Percentiles rank a stretch among this genome's conserved stretches.
Conservation (phyloP, 169 alveolate genomes). For the Cryptosporidium sp. region DNA sequence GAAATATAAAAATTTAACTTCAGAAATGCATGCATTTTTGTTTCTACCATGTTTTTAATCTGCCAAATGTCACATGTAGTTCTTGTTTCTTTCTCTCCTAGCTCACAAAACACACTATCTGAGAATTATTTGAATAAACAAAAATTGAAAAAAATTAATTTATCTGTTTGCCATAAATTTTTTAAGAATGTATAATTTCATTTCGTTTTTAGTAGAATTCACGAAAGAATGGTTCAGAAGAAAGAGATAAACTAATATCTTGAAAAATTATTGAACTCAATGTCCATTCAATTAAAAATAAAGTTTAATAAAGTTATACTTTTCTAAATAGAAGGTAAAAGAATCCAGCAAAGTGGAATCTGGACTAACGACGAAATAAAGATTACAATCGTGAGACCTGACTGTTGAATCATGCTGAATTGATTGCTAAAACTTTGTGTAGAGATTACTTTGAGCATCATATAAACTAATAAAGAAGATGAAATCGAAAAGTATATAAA, state of each 20-base stretch:
- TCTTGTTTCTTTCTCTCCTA: not conserved
- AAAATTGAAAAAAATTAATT: not conserved
- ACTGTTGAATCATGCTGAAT: constrained; percentile 50
- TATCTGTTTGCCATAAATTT: not conserved
- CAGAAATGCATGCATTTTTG: not conserved
- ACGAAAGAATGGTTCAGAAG: constrained; percentile 46
- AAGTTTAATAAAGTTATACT: not conserved
- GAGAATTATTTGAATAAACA: not conserved
- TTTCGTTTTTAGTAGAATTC: constrained; percentile 29
- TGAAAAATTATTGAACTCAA: not conserved
- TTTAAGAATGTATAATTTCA: constrained; percentile 12
- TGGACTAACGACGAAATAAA: constrained; percentile 28
- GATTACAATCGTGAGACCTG: constrained; percentile 55
- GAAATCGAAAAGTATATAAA: constrained; percentile 55
- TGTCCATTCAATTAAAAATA: not conserved
- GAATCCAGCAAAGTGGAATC: constrained; percentile 69
- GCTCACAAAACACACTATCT: not conserved
- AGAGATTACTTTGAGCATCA: constrained; percentile 57
- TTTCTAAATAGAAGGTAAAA: constrained; percentile 54
- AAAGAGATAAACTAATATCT: not conserved
- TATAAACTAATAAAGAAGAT: constrained; percentile 43
- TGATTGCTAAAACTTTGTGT: constrained; percentile 20
- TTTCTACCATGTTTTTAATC: not conserved
- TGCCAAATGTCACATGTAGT: not conserved
- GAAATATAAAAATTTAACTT: not conserved